These are phyloP conservation scores for Phytomonas sp. DNA, from an alignment of 208 protist genomes.

Conservation along the genomic window DNA sequence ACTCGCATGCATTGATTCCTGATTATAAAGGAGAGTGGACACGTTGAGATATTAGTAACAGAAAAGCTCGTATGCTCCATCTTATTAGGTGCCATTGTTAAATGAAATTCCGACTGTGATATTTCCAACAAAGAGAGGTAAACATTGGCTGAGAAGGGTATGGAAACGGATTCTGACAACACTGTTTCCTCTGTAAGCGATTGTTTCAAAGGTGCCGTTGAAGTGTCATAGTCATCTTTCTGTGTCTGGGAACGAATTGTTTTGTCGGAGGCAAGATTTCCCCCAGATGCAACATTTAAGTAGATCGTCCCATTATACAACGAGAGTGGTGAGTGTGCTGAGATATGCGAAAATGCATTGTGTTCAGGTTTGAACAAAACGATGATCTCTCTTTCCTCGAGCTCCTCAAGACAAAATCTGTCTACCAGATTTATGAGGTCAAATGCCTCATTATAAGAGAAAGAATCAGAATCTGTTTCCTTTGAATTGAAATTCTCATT, in stretches of 20 bases:
- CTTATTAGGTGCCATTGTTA: constrained; percentile 65
- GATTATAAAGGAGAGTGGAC: constrained; percentile 69
- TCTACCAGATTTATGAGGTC: constrained; percentile 48
- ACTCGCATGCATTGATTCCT: constrained; percentile 49
- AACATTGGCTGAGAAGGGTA: constrained; percentile 56
- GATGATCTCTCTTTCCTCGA: constrained; percentile 43
- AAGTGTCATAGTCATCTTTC: not conserved
- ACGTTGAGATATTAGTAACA: constrained; percentile 55
- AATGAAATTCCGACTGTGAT: constrained; percentile 47
- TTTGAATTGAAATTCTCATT: constrained; percentile 52
- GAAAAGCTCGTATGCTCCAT: constrained; percentile 63
- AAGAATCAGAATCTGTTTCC: constrained; percentile 9
- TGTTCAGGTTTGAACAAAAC: constrained; percentile 49
- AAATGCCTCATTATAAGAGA: constrained; percentile 50
- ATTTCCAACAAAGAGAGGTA: constrained; percentile 67
- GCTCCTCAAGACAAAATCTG: constrained; percentile 21
- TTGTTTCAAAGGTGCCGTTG: not conserved
- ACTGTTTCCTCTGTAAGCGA: not conserved
- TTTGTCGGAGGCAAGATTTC: not conserved
- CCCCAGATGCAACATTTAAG: constrained; percentile 17
- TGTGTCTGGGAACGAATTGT: not conserved
- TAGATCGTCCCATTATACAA: constrained; percentile 37
- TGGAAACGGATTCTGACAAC: constrained; percentile 24
- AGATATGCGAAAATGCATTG: constrained; percentile 39
- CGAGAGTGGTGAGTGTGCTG: constrained; percentile 23